Base-by-base conservation (phyloP, 352 stramenopile species). In the Globisporangium camurandrum region DNA sequence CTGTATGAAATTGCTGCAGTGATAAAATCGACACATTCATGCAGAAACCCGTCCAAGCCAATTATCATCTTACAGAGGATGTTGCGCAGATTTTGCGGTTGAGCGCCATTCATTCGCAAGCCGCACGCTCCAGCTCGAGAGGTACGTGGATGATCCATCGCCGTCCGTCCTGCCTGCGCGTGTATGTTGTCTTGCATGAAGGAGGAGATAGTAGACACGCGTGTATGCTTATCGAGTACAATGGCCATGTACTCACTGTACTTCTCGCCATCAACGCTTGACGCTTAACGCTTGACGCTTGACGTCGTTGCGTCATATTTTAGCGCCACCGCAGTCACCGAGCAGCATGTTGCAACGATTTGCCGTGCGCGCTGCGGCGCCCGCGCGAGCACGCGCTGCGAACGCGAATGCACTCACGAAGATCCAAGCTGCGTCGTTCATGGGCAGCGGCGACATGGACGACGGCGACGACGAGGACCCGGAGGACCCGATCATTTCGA, bases 391-490 rank as follows among this genome's bases (percentile, higher is more conserved):
- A 50, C 46, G 53, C 33, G 26, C 47, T 16, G 34, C 46, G 24
- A n/a, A 26, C 30, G 26, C 26, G 42, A 54, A 52, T 24, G 27
- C 27, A 17, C 48, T 49, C 12, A 39, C 56, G 36, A 67, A 76
- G 54, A 45, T 77, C 49, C 67, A 71, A 50, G 57, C 61, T 9
- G 71, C 68, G 19, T 44, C 49, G 39, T 84, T 83, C 46, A 67
- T 69, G 31, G 51, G 56, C 26, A 69, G 66, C 17, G 44, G 44
- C 19, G 75, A 85, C 39, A 63, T 77, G 40, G 78, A 86, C 51
- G 72, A 81, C 26, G 75, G 84, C 40, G 76, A 87, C 44, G 78
- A 89, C 45, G 66, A 67, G 41, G 78, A 89, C 38, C 71, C 71
- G 22, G 42, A 71, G 17, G 78, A 87, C 48, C 79, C 76, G 58